Evolutionary conservation across 2,329 filamentous ascomycete genomes (phyloP), one percentile per base, ranked within the genome.

Genomic region (Cercospora brassicicola): DNA sequence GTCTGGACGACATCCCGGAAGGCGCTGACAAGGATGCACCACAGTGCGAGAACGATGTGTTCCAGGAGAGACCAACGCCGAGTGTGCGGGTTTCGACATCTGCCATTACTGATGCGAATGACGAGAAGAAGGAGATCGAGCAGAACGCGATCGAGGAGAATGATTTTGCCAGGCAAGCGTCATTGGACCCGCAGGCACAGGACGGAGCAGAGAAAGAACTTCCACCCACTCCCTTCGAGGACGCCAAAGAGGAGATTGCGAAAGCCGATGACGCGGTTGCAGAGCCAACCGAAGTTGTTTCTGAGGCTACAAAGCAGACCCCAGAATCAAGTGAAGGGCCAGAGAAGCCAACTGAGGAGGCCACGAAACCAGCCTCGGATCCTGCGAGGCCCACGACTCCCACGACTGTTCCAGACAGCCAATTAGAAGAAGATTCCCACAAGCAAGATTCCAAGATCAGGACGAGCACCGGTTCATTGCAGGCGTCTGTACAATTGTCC

Each of bases 1-100:
- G 72, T 53, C 51, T 74, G 39, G 73, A 73, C 18, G 71, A 71
- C 59, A 73, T 74, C 48, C 69, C 71, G 2, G 71, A 73, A 66
- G 62, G 62, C 2, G 39, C 66, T 8, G 53, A 36, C 13, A 63
- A 59, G 39, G 42, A 53, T 28, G 30, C 31, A 33, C 2, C 61
- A 11, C 48, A 56, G 51, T 11, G 30, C 13, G 33, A 36, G 13
- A 53, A 33, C 30, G 48, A 62, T n/a, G 57, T 45, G 20, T 66
- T 67, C 8, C 39, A 66, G 20, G 65, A 39, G 48, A 20, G 28
- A 36, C 30, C 62, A 13, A 56, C 62, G 3, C 62, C 62, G 6
- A 64, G 62, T 33, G 62, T 64, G 48, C 20, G 62, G 9, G 51
- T 64, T 11, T 64, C 53, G 9, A 36, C 36, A 36, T 57, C 62